A percentile compares a stretch with the other conserved stretches of the same genome.
phyloP scores from a whole-genome alignment of 2,329 filamentous ascomycete genomes.

The Sporothrix protearum region DNA sequence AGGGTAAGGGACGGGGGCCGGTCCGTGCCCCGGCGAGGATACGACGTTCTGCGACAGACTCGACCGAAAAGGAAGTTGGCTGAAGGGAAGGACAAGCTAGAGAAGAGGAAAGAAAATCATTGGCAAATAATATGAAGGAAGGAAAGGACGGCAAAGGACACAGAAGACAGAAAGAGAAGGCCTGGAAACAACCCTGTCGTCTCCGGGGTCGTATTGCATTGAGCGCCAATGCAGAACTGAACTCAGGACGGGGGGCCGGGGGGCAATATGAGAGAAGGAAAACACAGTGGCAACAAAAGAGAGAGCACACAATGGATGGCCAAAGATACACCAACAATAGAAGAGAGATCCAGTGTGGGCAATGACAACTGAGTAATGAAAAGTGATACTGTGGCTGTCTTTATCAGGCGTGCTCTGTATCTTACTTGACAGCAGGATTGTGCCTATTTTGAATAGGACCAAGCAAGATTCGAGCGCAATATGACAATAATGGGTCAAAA shows the following conservation, averaged over 20 bases:
- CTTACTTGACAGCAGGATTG: no score
- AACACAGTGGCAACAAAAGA: not conserved
- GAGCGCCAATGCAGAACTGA: not conserved
- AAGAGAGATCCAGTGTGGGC: not conserved
- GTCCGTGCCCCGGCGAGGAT: conserved; percentile 6
- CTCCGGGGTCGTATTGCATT: conserved; percentile 10
- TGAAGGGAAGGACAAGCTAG: not conserved
- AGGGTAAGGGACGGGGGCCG: not conserved
- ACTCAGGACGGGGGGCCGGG: not conserved
- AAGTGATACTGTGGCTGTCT: not conserved
- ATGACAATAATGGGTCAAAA: no score
- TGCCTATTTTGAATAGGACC: no score
- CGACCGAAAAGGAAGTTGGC: not conserved
- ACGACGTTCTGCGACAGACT: not conserved
- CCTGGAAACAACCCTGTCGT: not conserved
- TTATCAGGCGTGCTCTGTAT: not conserved
- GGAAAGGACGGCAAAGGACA: not conserved
- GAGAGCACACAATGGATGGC: not conserved
- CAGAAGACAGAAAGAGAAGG: not conserved
- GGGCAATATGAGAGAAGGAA: not conserved
- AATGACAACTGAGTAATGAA: not conserved
- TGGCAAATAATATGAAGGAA: not conserved
- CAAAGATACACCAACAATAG: not conserved
- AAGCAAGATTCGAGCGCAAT: no score
- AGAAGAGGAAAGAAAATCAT: not conserved